Evolutionary conservation across 805 yeast genomes (phyloP).

Genomic region (Priceomyces medius): DNA sequence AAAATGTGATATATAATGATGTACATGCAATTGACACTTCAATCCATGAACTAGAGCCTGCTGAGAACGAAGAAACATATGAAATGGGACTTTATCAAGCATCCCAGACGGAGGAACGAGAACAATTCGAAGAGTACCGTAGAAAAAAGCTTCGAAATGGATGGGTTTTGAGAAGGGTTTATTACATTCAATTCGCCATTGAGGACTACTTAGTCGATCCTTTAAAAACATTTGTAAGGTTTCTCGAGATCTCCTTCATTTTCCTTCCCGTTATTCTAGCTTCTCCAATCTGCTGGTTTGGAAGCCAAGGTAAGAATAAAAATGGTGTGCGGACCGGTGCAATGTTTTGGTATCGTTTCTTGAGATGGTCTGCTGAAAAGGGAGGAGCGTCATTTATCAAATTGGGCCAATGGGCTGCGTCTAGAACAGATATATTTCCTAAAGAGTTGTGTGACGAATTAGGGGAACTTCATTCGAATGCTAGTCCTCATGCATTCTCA

Average conservation of each 20-base stretch:
- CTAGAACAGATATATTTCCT: constrained; percentile 91
- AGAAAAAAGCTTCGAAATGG: constrained; percentile 18
- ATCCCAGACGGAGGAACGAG: constrained; percentile 55
- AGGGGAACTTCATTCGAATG: constrained; percentile 77
- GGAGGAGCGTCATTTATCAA: constrained; percentile 94
- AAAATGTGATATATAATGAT: constrained; percentile 19
- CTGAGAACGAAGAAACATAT: constrained; percentile 57
- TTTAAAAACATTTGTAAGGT: constrained; percentile 61
- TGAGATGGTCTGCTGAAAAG: constrained; percentile 66
- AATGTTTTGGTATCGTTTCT: constrained; percentile 63
- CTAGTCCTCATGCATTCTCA: constrained; percentile 64
- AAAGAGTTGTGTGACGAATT: constrained; percentile 73
- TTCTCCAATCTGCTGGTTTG: constrained; percentile 66
- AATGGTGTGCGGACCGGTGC: constrained; percentile 57
- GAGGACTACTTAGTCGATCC: constrained; percentile 69
- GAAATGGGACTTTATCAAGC: constrained; percentile 64
- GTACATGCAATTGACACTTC: constrained; percentile 30
- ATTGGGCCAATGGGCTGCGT: constrained; percentile 99
- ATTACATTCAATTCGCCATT: constrained; percentile 41
- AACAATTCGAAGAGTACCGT: constrained; percentile 37
- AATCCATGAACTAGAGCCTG: constrained; percentile 45
- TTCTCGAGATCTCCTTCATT: constrained; percentile 61
- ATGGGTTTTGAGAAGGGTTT: constrained; percentile 25
- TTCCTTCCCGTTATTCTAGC: constrained; percentile 67
- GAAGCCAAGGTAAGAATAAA: constrained; percentile 40